These are phyloP conservation scores for Aspergillus sp. DNA, from an alignment of 2,329 filamentous ascomycete genomes.

Conservation along the genomic window DNA sequence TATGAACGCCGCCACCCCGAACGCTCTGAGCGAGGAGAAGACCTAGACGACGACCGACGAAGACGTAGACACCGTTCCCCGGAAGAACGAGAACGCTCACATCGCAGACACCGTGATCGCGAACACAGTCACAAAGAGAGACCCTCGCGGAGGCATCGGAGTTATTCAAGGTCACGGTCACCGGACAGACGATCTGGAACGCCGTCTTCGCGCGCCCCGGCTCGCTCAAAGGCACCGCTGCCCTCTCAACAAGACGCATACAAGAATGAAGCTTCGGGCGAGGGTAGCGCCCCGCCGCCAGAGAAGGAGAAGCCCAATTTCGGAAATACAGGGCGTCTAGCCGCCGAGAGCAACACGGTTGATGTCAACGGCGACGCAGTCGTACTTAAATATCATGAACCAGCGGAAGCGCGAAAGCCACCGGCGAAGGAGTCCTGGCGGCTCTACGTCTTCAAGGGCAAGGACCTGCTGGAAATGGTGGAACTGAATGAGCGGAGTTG, in stretches of 20 bases:
- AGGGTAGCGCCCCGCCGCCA: constrained; percentile 29
- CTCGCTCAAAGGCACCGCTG: constrained; percentile 41
- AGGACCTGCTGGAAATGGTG: constrained; percentile 77
- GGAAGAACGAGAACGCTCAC: constrained; percentile 25
- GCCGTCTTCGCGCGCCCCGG: constrained; percentile 25
- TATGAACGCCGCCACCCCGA: constrained; percentile 22
- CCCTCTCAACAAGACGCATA: constrained; percentile 50
- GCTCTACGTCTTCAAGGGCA: constrained; percentile 87
- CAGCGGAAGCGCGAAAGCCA: constrained; percentile 86
- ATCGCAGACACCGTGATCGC: constrained; percentile 27
- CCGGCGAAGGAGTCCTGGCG: constrained; percentile 77
- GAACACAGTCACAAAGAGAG: constrained; percentile 21
- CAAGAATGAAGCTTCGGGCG: constrained; percentile 27
- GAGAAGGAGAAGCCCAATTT: constrained; percentile 83
- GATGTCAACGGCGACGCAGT: constrained; percentile 62
- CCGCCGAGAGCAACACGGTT: constrained; percentile 83
- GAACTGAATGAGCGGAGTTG: constrained; percentile 75
- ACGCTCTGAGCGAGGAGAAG: constrained; percentile 25
- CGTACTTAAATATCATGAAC: constrained; percentile 94
- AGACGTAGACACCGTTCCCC: constrained; percentile 29
- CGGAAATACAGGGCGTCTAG: constrained; percentile 74
- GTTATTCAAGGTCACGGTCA: constrained; percentile 30
- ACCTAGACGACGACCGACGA: constrained; percentile 26
- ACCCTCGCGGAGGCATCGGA: constrained; percentile 24
- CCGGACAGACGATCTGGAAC: constrained; percentile 27